Evolutionary conservation across 2,329 filamentous ascomycete species (phyloP), one percentile per base, ranked within the genome.

Genomic region (Diaporthe vexans): DNA sequence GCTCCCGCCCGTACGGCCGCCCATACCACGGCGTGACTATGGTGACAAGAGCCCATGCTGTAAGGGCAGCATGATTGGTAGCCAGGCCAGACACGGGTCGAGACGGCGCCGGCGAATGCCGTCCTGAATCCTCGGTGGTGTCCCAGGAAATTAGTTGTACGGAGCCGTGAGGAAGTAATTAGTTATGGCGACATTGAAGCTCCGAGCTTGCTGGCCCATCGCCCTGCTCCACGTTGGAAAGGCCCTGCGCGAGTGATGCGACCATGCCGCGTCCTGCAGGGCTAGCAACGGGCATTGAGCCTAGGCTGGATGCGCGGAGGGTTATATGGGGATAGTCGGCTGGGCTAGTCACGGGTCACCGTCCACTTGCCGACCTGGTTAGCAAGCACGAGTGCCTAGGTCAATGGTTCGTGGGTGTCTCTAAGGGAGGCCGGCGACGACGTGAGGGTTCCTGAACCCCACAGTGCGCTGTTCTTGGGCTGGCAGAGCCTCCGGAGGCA

Each of bases 191-290:
- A 51, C 61, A 63, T 57, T 51, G 21, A 54, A 63, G 26, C 59
- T 48, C 51, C 26, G 63, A 33, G 48, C 61, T 54, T 58, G 63
- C 71, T 73, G 71, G 40, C 63, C 73, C 71, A 69, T 70, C 43
- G 73, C 61, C 43, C 63, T 58, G 73, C 71, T 75, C 73, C 73
- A 75, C 71, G 63, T 65, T 46, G 52, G 24, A 21, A 33, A 51
- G 13, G 67, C 35, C 37, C 59, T n/a, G 61, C 17, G 43, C 69
- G 51, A 29, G 33, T 56, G 52, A 68, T 68, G 59, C 43, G 73
- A 29, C 68, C 54, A 57, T 51, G 61, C 54, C 57, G 70, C 61
- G 57, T 48, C 48, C 61, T 65, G 71, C 65, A 75, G 48, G 46
- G 63, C 56, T 65, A 75, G 57, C 5, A 63, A 26, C 46, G 73